A percentile compares a stretch with the other conserved stretches of the same genome.
Evolutionary conservation across 2,329 filamentous ascomycete species (phyloP).

Genomic region (Chaetomium sp.): DNA sequence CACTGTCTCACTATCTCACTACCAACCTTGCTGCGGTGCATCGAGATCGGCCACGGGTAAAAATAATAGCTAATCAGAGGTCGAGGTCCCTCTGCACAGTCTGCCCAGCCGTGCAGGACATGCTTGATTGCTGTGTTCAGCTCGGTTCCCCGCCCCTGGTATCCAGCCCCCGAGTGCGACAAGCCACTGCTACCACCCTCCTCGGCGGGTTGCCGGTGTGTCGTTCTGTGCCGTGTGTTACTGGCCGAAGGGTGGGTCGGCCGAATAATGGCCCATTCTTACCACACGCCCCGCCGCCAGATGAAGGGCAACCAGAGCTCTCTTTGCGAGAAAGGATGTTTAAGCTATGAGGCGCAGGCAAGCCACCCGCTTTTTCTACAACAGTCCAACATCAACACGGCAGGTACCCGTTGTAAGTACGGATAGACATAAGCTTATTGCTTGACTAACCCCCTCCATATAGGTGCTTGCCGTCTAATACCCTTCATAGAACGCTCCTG

Average conservation of each 20-base stretch:
- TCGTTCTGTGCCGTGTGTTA: background rate
- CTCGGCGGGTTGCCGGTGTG: constrained; percentile 1
- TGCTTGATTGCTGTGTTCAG: constrained; percentile 15
- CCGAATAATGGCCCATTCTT: constrained; percentile 23
- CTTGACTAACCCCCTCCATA: no score
- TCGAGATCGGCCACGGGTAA: constrained; percentile 16
- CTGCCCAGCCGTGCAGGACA: constrained; percentile 1
- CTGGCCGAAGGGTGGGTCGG: constrained; percentile 8
- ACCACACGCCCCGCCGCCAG: background rate
- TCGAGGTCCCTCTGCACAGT: background rate
- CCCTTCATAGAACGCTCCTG: no score
- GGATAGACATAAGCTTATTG: no score
- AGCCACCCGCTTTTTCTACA: background rate
- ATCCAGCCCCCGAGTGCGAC: background rate
- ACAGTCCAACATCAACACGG: background rate
- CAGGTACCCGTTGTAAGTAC: background rate
- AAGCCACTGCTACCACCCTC: background rate
- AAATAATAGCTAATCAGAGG: constrained; percentile 26
- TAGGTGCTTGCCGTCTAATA: no score
- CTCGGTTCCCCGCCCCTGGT: constrained; percentile 8
- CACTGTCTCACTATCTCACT: no score
- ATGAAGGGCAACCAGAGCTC: background rate
- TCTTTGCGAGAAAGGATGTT: background rate
- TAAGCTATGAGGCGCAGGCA: background rate
- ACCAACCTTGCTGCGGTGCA: constrained; percentile 6